Percentiles rank a stretch among this genome's conserved stretches.
These are phyloP conservation scores for Lepidium aucheri DNA, from an alignment of 345 rosid genomes.

Conservation along the genomic window DNA sequence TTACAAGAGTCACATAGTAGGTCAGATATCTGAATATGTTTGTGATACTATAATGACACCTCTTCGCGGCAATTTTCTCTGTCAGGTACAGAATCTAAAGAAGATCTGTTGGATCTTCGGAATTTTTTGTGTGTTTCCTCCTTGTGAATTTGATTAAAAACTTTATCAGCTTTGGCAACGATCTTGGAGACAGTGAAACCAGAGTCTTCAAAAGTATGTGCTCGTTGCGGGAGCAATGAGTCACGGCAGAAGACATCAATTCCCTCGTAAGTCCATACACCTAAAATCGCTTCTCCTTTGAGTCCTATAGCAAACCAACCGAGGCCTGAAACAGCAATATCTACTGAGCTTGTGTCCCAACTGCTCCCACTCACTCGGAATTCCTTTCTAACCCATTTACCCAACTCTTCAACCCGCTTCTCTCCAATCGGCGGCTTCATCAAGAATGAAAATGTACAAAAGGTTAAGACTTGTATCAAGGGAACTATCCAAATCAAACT, in stretches of 20 bases:
- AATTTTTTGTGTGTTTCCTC: constrained; percentile 34
- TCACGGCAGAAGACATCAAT: constrained; percentile 62
- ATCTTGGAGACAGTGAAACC: constrained; percentile 88
- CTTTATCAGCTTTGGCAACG: constrained; percentile 77
- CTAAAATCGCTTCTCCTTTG: constrained; percentile 66
- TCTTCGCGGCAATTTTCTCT: not conserved
- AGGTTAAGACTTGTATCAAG: not conserved
- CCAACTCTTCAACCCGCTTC: constrained; percentile 62
- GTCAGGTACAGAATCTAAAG: constrained; percentile 5
- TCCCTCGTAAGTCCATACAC: constrained; percentile 85
- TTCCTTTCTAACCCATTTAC: constrained; percentile 74
- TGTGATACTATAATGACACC: not conserved
- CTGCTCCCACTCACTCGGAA: constrained; percentile 49
- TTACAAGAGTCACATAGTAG: not conserved
- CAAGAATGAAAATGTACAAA: constrained; percentile 3
- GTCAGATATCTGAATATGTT: not conserved
- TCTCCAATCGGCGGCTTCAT: constrained; percentile 83
- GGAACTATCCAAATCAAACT: not conserved
- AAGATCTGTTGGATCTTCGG: constrained; percentile 25
- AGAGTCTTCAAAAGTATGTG: constrained; percentile 59
- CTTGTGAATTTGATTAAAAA: constrained; percentile 36
- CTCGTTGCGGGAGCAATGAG: constrained; percentile 61
- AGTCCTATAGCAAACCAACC: constrained; percentile 88
- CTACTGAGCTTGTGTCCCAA: constrained; percentile 81
- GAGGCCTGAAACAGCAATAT: constrained; percentile 74